A percentile compares a stretch with the other conserved stretches of the same genome.
These are phyloP conservation scores for Sporothrix variecibatus DNA, from an alignment of 2,329 filamentous ascomycete genomes.

Conservation along the genomic window DNA sequence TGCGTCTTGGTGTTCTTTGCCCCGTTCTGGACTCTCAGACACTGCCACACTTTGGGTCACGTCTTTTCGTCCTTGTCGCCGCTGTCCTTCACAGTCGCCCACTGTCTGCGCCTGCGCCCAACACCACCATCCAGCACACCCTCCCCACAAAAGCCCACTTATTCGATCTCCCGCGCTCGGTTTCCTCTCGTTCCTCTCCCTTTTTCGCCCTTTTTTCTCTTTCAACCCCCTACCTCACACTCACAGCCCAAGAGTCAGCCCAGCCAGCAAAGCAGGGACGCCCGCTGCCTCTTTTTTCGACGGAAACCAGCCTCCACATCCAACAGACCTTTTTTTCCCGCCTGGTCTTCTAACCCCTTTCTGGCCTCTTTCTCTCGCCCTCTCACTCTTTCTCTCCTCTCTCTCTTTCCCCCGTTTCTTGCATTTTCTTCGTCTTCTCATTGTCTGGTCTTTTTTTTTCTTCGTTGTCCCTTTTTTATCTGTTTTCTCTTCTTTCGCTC, in stretches of 20 bases:
- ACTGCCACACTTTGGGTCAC: background rate
- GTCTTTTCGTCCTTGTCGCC: background rate
- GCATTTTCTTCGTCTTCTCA: background rate
- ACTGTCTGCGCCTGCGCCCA: background rate
- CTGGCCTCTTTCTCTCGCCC: conserved; percentile 18
- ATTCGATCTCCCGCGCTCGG: conserved; percentile 21
- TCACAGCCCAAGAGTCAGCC: background rate
- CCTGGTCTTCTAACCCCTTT: conserved; percentile 20
- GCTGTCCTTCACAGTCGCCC: background rate
- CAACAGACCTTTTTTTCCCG: conserved; percentile 6
- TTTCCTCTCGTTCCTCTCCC: conserved; percentile 10
- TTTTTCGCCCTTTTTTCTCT: background rate
- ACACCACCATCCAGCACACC: background rate
- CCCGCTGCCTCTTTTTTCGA: background rate
- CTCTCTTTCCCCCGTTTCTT: conserved; percentile 4
- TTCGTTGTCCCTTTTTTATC: background rate
- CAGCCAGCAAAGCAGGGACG: background rate
- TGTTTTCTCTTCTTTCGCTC: background rate
- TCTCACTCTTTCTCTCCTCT: background rate
- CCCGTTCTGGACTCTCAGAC: background rate
- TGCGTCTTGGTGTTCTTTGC: background rate
- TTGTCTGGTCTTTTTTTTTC: background rate
- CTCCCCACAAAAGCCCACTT: conserved; percentile 17
- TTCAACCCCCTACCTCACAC: background rate
- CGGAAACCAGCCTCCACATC: conserved; percentile 11